Evolutionary conservation across 2,329 filamentous ascomycete species (phyloP).

Genomic region (Arthrobotrys sphaeroides): DNA sequence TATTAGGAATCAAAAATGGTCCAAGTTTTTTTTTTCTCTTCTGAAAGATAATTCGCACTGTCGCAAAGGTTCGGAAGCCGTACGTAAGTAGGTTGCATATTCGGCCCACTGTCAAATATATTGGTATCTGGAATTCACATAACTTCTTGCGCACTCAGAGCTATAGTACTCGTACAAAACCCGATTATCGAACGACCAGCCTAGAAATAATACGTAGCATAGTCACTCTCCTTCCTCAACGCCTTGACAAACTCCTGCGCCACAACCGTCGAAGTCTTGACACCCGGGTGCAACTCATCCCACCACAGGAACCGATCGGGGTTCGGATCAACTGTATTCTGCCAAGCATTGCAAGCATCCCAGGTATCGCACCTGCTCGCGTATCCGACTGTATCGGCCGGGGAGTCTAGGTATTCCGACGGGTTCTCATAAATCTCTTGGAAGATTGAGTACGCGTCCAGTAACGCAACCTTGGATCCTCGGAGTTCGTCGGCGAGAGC

Average conservation of each 20-base stretch:
- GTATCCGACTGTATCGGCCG: conserved; percentile 70
- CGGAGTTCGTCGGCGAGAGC: conserved; percentile 47
- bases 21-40: too few species aligned
- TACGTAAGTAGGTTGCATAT: too few species aligned
- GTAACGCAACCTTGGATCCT: conserved; percentile 71
- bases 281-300: conserved; percentile 77
- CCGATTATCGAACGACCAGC: too few species aligned
- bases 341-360: conserved; percentile 56
- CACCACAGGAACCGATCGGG: conserved; percentile 74
- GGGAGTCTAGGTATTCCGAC: conserved; percentile 69
- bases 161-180: conserved; percentile 27
- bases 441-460: conserved; percentile 69
- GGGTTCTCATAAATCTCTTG: conserved; percentile 72
- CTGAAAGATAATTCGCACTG: too few species aligned
- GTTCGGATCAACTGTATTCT: conserved; percentile 61
- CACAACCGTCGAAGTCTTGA: conserved; percentile 32
- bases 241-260: conserved; percentile 45
- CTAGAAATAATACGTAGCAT: conserved; percentile 47
- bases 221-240: conserved; percentile 46
- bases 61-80: too few species aligned
- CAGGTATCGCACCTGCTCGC: conserved; percentile 66
- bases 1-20: too few species aligned
- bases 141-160: neutral
- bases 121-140: conserved; percentile 4
- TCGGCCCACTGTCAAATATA: too few species aligned